Evolutionary conservation across 306 rosid species (phyloP), one percentile per base, ranked within the genome.

Genomic region (Citrullus mucosospermus): DNA sequence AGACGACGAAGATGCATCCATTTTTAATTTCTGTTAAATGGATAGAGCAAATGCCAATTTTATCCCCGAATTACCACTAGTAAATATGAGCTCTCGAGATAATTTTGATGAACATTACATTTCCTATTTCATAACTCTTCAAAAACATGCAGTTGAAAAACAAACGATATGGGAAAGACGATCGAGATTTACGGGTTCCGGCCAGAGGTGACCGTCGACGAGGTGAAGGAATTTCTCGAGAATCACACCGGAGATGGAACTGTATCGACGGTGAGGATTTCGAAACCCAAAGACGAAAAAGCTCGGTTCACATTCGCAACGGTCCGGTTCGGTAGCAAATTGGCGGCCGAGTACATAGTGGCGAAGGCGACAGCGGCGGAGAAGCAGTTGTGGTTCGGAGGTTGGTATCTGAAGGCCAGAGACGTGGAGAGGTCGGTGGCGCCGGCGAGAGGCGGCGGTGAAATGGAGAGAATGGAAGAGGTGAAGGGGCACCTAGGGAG

Each of bases 131-230:
- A 43, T 8, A 43, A 51, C 18, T 12, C 36, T 13, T 51, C 4
- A 28, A 28, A 62, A 65, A 3, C 0, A 15, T 70, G 39, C 76
- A 70, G 76, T 12, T 70, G 56, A 20, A 20, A 39, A 9, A 70
- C 18, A 68, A n/a, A 69, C 11, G 5, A 2, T 46, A 86, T 86
- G 91, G 81, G 28, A 8, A 83, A 81, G 79, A 79, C 81, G 61
- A 76, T 88, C 80, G 79, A 70, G 55, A 17, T 88, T 55, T 79
- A 2, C 22, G 90, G 88, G 80, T 89, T 88, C 65, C 78, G 81
- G 41, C 54, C 55, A 3, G 53, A n/a, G n/a, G 77, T 72, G 48
- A 62, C 85, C 14, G 58, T 78, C 2, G 85, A 81, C 65, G 88
- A 75, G 15, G 90, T 88, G 66, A 82, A 13, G 62, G 79, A 54